These are phyloP conservation scores for Durusdinium trenchii DNA, from an alignment of 73 alveolate genomes.

Conservation along the genomic window DNA sequence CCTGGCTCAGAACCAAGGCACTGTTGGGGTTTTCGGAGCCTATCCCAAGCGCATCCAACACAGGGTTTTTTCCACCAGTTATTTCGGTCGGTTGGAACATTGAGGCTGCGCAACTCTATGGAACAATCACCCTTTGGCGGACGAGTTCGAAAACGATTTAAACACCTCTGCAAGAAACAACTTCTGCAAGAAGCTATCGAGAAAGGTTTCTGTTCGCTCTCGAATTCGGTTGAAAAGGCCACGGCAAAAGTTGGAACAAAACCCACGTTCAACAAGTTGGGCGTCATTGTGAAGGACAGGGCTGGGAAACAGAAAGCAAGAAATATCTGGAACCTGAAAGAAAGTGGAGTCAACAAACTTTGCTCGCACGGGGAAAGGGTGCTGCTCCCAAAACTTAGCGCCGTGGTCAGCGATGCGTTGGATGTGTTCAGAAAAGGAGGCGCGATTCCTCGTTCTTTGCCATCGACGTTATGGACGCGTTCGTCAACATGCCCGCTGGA, in stretches of 20 bases:
- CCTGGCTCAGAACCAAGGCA: background rate
- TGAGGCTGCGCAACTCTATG: background rate
- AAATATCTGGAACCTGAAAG: background rate
- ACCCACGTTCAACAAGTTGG: background rate
- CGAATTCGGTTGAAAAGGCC: background rate
- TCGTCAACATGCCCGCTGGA: conserved; percentile 10
- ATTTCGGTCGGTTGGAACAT: background rate
- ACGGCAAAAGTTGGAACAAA: background rate
- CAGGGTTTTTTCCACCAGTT: background rate
- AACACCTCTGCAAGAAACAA: too few relatives aligned
- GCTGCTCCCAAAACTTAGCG: background rate
- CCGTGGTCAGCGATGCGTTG: background rate
- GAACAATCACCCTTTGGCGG: background rate
- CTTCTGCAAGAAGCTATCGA: background rate
- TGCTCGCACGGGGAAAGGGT: conserved; percentile 26
- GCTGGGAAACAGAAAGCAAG: background rate
- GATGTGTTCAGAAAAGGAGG: background rate
- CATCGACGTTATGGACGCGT: background rate
- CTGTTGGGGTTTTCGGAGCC: background rate
- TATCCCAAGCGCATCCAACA: background rate
- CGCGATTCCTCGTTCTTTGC: background rate
- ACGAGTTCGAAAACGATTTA: background rate
- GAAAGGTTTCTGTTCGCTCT: background rate
- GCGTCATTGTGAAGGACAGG: background rate
- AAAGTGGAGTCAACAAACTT: background rate